Base-by-base conservation (phyloP, 805 yeast species). In the Candida chilensis region DNA sequence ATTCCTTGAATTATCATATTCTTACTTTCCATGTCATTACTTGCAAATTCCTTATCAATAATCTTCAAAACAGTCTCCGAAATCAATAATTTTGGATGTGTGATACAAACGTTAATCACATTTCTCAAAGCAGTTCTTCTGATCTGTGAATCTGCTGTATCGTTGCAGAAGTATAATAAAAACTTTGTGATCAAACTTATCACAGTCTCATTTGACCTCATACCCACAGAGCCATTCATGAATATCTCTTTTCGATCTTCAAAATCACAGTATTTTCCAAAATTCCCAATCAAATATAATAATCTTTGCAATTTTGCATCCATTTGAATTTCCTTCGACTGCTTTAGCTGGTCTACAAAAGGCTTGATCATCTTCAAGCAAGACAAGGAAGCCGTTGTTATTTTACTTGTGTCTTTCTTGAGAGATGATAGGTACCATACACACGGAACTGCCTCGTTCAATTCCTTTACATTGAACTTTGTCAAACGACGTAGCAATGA, bases 381-480 rank as follows among this genome's bases (percentile, higher is more conserved):
- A 0, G 87, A 74, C 0, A 74, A 53, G 13, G 84, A 71, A 0
- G 88, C 88, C 38, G 67, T 71, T 0, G 75, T 71, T 4, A 83
- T 41, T 37, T 71, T 70, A 0, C 44, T 33, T 1, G 68, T 62
- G 29, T 71, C 74, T 2, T 60, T 52, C 24, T 64, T 58, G 41
- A 68, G 51, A 3, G 38, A 43, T 2, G 82, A 64, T 0, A 83
- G 54, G 6, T 50, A 50, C 80, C 86, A 76, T 4, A 74, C 52
- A 33, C 84, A 64, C 1, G 87, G 86, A 48, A 84, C 67, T 0
- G 90, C 94, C 43, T 77, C 78, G n/a, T 71, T 71, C 6, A 84
- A 50, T 39, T 83, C 92, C 34, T 48, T 60, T 0, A 66, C 62
- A 30, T 64, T 69, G 52, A 78, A 69, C 37, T 71, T 78, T 2